phyloP scores from a whole-genome alignment of 2,329 filamentous ascomycete species.

The Massarina eburnea region DNA sequence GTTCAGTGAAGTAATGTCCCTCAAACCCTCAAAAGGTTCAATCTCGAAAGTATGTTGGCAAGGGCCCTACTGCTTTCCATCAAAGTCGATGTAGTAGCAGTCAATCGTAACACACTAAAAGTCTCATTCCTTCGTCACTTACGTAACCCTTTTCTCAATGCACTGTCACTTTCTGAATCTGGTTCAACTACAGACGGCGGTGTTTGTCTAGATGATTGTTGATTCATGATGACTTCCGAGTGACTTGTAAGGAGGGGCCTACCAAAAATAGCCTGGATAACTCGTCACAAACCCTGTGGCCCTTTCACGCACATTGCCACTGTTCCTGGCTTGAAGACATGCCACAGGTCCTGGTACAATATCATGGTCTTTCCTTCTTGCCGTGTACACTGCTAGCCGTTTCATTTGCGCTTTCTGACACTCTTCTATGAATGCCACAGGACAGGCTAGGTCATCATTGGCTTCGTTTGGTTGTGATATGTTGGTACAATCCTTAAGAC shows the following conservation, averaged over 20 bases:
- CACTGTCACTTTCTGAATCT: too few species aligned
- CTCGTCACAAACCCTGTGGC: constrained; percentile 23
- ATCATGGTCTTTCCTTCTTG: too few species aligned
- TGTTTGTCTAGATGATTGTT: too few species aligned
- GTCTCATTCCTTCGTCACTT: neutral
- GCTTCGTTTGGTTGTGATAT: too few species aligned
- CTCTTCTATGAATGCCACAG: too few species aligned
- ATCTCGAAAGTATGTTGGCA: constrained; percentile 23
- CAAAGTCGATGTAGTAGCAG: constrained; percentile 34
- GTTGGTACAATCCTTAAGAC: too few species aligned
- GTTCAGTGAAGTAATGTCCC: constrained; percentile 18
- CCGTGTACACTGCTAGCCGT: too few species aligned
- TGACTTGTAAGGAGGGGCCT: constrained; percentile 3
- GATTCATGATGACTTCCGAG: constrained; percentile 2
- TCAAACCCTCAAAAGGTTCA: constrained; percentile 26
- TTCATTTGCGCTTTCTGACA: too few species aligned
- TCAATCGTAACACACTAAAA: neutral
- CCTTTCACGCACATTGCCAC: constrained; percentile 13
- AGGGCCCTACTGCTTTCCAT: constrained; percentile 32
- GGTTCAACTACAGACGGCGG: too few species aligned
- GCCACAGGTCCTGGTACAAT: constrained; percentile 26
- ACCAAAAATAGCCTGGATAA: constrained; percentile 16
- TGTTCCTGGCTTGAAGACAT: constrained; percentile 22
- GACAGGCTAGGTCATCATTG: too few species aligned
- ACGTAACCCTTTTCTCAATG: too few species aligned